Base-by-base conservation (phyloP, 441 rosid genomes). In the Syzygium syzygioides region DNA sequence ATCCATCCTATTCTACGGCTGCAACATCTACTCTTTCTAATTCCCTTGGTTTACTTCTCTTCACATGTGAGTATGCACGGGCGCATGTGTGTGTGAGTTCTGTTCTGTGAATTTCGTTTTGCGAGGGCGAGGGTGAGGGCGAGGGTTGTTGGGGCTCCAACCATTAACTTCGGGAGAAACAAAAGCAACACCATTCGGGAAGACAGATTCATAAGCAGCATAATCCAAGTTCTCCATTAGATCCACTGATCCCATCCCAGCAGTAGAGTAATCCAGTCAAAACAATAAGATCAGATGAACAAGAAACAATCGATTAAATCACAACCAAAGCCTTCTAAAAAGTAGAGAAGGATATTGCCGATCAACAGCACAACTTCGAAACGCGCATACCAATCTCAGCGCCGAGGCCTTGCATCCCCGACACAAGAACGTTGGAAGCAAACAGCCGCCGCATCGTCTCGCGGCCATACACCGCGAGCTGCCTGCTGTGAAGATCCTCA, bases 401-500 rank as follows among this genome's bases (percentile, higher is more conserved):
- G 15, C 98, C 99, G 9, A 97, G 96, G 71, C 98, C 99, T 89
- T 95, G 97, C 92, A 97, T 92, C 91, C 99, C 99, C 0, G 99
- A 97, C 41, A 97, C 90, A 37, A 97, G 98, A 84, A 97, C 92
- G n/a, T 93, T 95, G 0, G 99, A 97, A 14, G 96, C 98, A 89
- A 97, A 97, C 83, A 97, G 97, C 55, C 96, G 94, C 20, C 97
- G 94, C 98, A 97, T 96, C 5, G 99, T 96, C 93, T 97, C 99
- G 25, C 99, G 98, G 32, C 99, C 99, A 41, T 97, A 97, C 45
- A 97, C 99, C 1, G 99, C 99, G 54, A 97, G 98, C 95, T 97
- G 99, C 64, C 99, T 91, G 93, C 99, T 97, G 92, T 97, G 98
- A 26, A 97, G 97, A 94, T 97, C 99, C 89, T 96, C 99, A 91